Evolutionary conservation across 495 filamentous ascomycete species (phyloP), one percentile per base, ranked within the genome.

Genomic region (Penicillium ochrochloron): DNA sequence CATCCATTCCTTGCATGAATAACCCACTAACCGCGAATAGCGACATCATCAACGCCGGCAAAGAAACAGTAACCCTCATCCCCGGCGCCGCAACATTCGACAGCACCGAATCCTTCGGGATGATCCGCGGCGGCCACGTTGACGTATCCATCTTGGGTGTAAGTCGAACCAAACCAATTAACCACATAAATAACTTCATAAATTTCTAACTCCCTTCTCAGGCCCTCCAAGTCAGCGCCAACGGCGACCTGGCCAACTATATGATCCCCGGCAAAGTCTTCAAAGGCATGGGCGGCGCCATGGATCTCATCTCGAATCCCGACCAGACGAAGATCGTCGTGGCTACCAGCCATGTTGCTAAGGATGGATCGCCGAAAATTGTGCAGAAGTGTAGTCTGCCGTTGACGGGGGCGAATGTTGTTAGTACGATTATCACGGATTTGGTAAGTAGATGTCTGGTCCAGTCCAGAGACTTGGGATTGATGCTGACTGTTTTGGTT

Each of bases 231-330:
- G 93, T 97, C 34, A 87, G 84, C 68, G 90, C 86, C 46, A 87
- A 83, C 31, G 93, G 93, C 9, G 93, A 97, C 69, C 78, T 97
- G 17, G 93, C 93, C 27, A 96, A 95, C 79, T 97, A 92, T 67
- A 95, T 95, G 88, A 81, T 97, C 53, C 93, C 93, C 0, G 93
- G 93, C 50, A 97, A 96, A 82, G 89, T 82, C 0, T 79, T 97
- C 70, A 97, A 97, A 83, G 93, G 93, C 0, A 96, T 97, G 77
- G 93, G 93, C 34, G 93, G 93, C n/a, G 93, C 93, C 46, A 97
- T 97, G 93, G 93, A 97, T 72, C 78, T 97, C 48, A 92, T 97
- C 55, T 89, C 85, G 55, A 96, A 96, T 78, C 93, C 93, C 2
- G 84, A 84, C 63, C 78, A 83, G 53, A 97, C 93, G 29, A 96